Evolutionary conservation across 192 early-diverging fungal genomes (phyloP).

Genomic region (Spizellomyces punctatus): DNA sequence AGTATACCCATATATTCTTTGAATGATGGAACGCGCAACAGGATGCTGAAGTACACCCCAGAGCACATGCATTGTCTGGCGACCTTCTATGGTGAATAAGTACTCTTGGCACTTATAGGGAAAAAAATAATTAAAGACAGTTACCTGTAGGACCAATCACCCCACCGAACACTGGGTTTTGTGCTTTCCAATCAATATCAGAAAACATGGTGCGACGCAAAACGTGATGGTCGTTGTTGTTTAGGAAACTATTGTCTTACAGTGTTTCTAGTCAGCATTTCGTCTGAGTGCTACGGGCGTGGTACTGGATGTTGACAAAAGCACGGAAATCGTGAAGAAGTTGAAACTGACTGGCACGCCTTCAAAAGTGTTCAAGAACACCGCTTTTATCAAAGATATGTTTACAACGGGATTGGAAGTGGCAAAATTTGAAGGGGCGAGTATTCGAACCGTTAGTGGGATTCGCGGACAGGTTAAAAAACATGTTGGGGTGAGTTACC

Average conservation of each 20-base stretch:
- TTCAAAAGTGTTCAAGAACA: slow-evolving; percentile 95
- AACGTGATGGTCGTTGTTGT: no score
- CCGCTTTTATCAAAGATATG: slow-evolving; percentile 98
- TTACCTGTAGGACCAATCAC: slow-evolving; percentile 74
- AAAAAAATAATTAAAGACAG: not conserved
- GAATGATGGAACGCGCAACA: slow-evolving; percentile 81
- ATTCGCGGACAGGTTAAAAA: slow-evolving; percentile 99
- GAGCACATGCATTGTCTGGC: slow-evolving; percentile 99
- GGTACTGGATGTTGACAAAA: slow-evolving; percentile 91
- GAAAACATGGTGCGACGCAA: slow-evolving; percentile 49
- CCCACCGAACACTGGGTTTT: slow-evolving; percentile 96
- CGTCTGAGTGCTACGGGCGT: slow-evolving; percentile 95
- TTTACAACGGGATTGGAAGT: slow-evolving; percentile 95
- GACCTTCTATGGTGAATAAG: slow-evolving; percentile 75
- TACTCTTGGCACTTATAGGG: not conserved
- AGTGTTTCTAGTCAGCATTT: slow-evolving; percentile 53
- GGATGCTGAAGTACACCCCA: slow-evolving; percentile 99
- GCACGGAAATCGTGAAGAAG: slow-evolving; percentile 97
- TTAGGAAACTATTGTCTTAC: not conserved
- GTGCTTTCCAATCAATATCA: slow-evolving; percentile 79
- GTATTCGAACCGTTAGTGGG: slow-evolving; percentile 93
- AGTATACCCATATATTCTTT: slow-evolving; percentile 93
- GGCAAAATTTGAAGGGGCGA: slow-evolving; percentile 97
- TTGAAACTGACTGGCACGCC: slow-evolving; percentile 96
- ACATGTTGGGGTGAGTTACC: slow-evolving; percentile 59